Evolutionary conservation across 179 eudicot species (phyloP).

Genomic region (Spergularia azorica): DNA sequence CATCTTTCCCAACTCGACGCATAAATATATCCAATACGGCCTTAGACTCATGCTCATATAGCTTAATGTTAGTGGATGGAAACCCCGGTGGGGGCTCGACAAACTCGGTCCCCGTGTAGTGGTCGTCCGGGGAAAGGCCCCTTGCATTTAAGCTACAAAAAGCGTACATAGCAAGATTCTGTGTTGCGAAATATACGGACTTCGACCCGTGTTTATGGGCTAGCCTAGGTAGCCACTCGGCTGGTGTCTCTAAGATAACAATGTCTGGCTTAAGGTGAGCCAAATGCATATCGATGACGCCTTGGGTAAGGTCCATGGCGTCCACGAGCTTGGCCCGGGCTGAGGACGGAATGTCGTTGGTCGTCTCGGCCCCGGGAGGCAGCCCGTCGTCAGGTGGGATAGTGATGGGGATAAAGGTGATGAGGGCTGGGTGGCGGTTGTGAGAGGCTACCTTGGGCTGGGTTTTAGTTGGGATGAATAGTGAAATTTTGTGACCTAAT

Average conservation of each 20-base stretch:
- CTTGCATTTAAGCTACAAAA: neutral
- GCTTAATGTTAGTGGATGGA: neutral
- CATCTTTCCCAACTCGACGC: neutral
- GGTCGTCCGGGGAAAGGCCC: neutral
- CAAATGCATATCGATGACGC: conserved; percentile 10
- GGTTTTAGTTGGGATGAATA: conserved; percentile 37
- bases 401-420: conserved; percentile 38
- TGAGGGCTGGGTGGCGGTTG: conserved; percentile 44
- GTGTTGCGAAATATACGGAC: conserved; percentile 5
- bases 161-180: neutral
- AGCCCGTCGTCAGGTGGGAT: conserved; percentile 44
- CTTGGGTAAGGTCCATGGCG: conserved; percentile 29
- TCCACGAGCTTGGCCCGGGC: conserved; percentile 22
- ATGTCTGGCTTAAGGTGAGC: conserved; percentile 5
- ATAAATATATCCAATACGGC: neutral
- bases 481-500: conserved; percentile 42
- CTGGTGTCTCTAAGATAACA: conserved; percentile 17
- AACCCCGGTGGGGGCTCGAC: conserved; percentile 16
- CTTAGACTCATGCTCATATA: conserved; percentile 20
- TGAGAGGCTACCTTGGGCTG: conserved; percentile 30
- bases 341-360: conserved; percentile 31
- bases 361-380: conserved; percentile 48
- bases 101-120: neutral
- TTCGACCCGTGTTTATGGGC: conserved; percentile 19
- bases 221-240: conserved; percentile 20